Evolutionary conservation across 768 basidiomycete genomes (phyloP).

Genomic region (Kondoa subrosea): DNA sequence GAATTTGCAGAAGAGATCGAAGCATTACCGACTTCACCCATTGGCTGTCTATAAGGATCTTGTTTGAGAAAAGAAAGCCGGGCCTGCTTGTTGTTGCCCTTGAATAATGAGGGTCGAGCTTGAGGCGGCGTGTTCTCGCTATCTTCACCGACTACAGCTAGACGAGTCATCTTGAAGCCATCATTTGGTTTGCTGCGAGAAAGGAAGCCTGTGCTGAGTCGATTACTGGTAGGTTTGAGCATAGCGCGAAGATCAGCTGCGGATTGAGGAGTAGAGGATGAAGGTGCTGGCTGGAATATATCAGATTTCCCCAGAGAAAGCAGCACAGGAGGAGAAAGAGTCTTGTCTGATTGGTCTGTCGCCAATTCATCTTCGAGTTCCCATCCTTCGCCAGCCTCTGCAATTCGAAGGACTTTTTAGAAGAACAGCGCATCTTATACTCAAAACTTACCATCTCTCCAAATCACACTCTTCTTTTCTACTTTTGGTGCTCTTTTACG

Average conservation of each 20-base stretch:
- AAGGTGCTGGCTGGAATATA: background rate
- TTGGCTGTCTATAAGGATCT: background rate
- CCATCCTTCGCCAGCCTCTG: slow-evolving; percentile 2
- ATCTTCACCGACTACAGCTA: background rate
- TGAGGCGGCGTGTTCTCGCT: background rate
- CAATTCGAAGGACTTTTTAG: background rate
- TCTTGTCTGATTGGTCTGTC: background rate
- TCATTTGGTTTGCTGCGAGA: background rate
- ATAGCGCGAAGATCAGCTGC: background rate
- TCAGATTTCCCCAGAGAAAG: background rate
- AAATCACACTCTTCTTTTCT: slow-evolving; percentile 4
- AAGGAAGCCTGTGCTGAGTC: background rate
- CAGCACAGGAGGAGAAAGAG: background rate
- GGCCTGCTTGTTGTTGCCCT: background rate
- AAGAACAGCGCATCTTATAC: background rate
- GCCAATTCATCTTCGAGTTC: background rate
- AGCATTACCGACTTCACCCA: background rate
- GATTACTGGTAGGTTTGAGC: background rate
- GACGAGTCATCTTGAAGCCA: background rate
- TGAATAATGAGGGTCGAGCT: background rate
- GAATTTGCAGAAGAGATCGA: slow-evolving; percentile 1
- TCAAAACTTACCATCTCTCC: background rate
- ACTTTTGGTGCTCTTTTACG: background rate
- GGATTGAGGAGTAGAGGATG: background rate
- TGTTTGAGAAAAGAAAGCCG: background rate